Base-by-base conservation (phyloP, 768 basidiomycete genomes). In the Termitomyces sp. region DNA sequence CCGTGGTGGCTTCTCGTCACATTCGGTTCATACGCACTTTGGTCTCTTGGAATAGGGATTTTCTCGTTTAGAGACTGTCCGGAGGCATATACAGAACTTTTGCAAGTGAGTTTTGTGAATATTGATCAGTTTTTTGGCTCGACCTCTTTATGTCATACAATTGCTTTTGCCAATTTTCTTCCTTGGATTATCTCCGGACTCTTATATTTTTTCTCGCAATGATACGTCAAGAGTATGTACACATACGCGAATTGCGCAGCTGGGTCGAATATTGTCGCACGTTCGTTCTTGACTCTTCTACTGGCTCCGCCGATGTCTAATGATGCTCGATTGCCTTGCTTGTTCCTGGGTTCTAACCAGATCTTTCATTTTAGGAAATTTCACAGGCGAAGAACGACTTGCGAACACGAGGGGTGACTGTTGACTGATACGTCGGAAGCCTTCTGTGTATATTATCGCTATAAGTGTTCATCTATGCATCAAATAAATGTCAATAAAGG, bases 1-100 rank as follows among this genome's bases (percentile, higher is more conserved):
- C 89, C 90, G 3, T 93, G 87, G 86, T 91, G 89, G 89, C 64
- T 89, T 9, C 79, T 92, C 12, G 85, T 92, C 2, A 75, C 85
- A 1, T 90, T 90, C 60, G 91, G 91, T 12, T 83, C 89, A 1
- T 92, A 89, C 67, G 86, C 86, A 17, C 79, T 92, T 11, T 83
- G 83, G 72, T 87, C 85, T 10, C 80, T 92, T 19, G 89, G 91
- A 10, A 81, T 82, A 78, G 90, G 89, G 2, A 65, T 91, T 42
- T 79, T 83, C 61, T 84, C 84, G 2, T 87, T 90, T 63, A 73
- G 81, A 63, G 90, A 92, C 62, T 89, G 88, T 66, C 86, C 88
- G 40, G 88, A 91, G 61, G 89, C 90, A 5, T 89, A 91, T 61
- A 75, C 79, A 12, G 86, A 88, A 67, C 68, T 91, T 52, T 73